phyloP scores from a whole-genome alignment of 139 green algal genomes.

The Penium margaritaceum region DNA sequence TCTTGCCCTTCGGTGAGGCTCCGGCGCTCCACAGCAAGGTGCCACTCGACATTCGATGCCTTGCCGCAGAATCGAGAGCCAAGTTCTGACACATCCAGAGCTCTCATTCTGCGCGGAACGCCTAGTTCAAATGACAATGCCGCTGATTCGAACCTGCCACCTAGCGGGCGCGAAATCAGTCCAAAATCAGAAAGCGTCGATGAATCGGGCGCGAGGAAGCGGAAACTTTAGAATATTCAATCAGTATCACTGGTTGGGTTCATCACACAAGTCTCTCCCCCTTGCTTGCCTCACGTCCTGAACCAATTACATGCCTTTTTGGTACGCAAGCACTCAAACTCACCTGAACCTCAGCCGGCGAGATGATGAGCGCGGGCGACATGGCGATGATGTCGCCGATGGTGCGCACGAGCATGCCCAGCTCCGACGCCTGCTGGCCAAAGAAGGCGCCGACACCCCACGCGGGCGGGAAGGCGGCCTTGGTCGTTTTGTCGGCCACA shows the following conservation, averaged over 20 bases:
- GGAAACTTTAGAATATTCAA: too few relatives aligned
- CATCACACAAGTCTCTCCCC: background rate
- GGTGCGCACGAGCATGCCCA: conserved; percentile 34
- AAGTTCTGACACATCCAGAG: too few relatives aligned
- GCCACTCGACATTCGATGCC: too few relatives aligned
- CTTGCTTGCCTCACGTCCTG: background rate
- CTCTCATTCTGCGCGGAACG: too few relatives aligned
- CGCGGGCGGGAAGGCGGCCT: conserved; percentile 21
- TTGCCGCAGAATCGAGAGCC: too few relatives aligned
- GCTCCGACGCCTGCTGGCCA: background rate
- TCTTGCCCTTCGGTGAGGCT: too few relatives aligned
- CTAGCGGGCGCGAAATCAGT: too few relatives aligned
- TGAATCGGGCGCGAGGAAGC: too few relatives aligned
- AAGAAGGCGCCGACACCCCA: conserved; percentile 28
- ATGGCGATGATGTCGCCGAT: conserved; percentile 41
- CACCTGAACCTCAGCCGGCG: conserved; percentile 30
- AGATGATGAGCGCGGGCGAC: conserved; percentile 48
- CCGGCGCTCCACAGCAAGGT: too few relatives aligned
- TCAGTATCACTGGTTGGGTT: background rate
- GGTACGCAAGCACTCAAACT: background rate
- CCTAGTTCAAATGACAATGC: too few relatives aligned
- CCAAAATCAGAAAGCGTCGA: too few relatives aligned
- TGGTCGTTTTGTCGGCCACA: conserved; percentile 36
- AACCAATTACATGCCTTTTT: background rate
- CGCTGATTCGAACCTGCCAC: too few relatives aligned